These are phyloP conservation scores for Trichoderma cornu-damae DNA, from an alignment of 2,329 filamentous ascomycete genomes.

Conservation along the genomic window DNA sequence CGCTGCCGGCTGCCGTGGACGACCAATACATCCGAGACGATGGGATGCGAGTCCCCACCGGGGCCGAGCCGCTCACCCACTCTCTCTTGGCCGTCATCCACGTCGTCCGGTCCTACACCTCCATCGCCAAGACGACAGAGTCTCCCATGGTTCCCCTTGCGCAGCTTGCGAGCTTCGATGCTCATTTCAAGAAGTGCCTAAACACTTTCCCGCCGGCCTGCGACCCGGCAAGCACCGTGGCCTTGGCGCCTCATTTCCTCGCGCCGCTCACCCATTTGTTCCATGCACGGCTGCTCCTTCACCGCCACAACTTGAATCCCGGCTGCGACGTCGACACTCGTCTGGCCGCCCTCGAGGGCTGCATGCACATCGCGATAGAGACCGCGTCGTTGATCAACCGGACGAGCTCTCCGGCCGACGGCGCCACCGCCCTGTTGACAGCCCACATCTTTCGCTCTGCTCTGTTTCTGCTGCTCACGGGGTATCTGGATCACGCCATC, in stretches of 20 bases:
- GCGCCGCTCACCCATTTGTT: conserved; percentile 74
- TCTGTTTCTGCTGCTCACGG: conserved; percentile 70
- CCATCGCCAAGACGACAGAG: conserved; percentile 65
- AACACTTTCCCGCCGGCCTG: conserved; percentile 70
- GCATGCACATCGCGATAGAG: conserved; percentile 67
- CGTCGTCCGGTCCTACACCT: conserved; percentile 70
- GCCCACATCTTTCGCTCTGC: conserved; percentile 84
- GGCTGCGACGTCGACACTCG: conserved; percentile 62
- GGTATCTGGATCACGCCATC: conserved; percentile 66
- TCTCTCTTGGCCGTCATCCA: conserved; percentile 75
- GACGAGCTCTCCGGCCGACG: conserved; percentile 56
- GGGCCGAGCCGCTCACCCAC: conserved; percentile 55
- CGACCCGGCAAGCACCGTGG: conserved; percentile 59
- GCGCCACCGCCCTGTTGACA: conserved; percentile 69
- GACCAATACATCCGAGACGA: conserved; percentile 67
- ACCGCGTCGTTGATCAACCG: conserved; percentile 72
- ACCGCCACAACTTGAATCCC: conserved; percentile 81
- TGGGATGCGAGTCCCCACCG: conserved; percentile 49
- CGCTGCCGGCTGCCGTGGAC: conserved; percentile 72
- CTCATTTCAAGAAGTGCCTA: conserved; percentile 71
- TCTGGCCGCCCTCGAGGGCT: conserved; percentile 68
- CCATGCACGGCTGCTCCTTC: conserved; percentile 75
- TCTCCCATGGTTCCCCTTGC: conserved; percentile 60
- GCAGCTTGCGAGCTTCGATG: conserved; percentile 72
- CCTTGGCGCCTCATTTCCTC: conserved; percentile 69